Evolutionary conservation across 2,329 filamentous ascomycete species (phyloP), one percentile per base, ranked within the genome.

Genomic region (Colletotrichum chrysophilum): DNA sequence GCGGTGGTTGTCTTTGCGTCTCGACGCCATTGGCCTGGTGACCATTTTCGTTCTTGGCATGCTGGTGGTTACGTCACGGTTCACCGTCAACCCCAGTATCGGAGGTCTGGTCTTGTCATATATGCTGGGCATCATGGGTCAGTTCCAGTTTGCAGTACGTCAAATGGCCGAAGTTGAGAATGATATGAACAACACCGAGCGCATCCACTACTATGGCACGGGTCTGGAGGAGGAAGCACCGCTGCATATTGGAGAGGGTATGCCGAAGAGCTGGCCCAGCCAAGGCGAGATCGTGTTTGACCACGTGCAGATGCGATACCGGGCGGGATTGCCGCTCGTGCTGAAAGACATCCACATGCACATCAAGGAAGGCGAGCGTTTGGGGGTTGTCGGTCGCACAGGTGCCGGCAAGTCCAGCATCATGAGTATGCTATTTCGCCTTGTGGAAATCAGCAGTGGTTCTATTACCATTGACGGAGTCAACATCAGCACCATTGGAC

Each of bases 111-210:
- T 98, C 0, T 89, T 98, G 24, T 97, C 94, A 58, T 98, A 98
- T 84, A 97, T 98, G 81, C 89, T 98, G n/a, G 91, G 94, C 16
- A 97, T 98, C 81, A 95, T 97, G 18, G 95, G 97, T 83, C 52
- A 95, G 98, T 94, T 93, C 98, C 78, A 96, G 98, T 98, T 98
- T 84, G 96, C 95, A 1, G 95, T 98, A 24, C 92, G 96, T 18
- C 96, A 98, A 84, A 89, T 98, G 12, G 96, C 96, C 26, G 96
- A 98, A 84, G 95, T 98, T 12, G 96, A 98, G 84, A 98, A 98
- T 85, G 95, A 96, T 82, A 98, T 98, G 96, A 98, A 98, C 83
- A 93, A 96, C 0, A 97, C 97, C 0, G 96, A 98, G 85, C 93
- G 96, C 65, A 88, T 98, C 43, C 92, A 96, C 83, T 95, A 97